A percentile compares a stretch with the other conserved stretches of the same genome.
These are phyloP conservation scores for Talaromyces thailandensis DNA, from an alignment of 495 filamentous ascomycete genomes.

Conservation along the genomic window DNA sequence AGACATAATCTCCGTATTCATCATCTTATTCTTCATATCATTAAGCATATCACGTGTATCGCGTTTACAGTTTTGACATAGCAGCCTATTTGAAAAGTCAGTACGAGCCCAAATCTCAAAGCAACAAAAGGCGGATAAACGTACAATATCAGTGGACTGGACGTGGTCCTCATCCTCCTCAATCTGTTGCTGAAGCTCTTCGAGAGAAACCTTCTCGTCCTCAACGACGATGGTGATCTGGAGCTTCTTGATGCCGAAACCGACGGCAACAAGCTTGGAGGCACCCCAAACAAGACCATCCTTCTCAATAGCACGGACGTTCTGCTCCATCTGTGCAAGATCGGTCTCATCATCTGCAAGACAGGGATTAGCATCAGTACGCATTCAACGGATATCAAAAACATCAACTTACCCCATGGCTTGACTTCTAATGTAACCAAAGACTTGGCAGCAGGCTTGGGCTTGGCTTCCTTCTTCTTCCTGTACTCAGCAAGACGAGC, in stretches of 20 bases:
- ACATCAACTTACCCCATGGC: constrained; percentile 81
- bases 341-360: constrained; percentile 81
- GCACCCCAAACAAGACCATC: constrained; percentile 96
- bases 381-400: not conserved
- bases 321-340: constrained; percentile 69
- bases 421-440: constrained; percentile 94
- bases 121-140: constrained; percentile 15
- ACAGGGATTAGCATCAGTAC: not conserved
- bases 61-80: constrained; percentile 83
- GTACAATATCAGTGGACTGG: constrained; percentile 86
- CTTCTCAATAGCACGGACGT: constrained; percentile 79
- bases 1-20: constrained; percentile 7
- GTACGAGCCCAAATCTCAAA: constrained; percentile 11
- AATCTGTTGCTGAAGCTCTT: constrained; percentile 82
- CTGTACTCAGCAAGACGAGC: constrained; percentile 87
- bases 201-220: constrained; percentile 88
- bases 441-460: constrained; percentile 88
- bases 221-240: constrained; percentile 97
- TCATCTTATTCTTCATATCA: constrained; percentile 8
- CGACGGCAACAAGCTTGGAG: constrained; percentile 78
- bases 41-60: constrained; percentile 40
- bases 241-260: constrained; percentile 99
- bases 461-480: constrained; percentile 92
- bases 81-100: constrained; percentile 42
- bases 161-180: constrained; percentile 91